Evolutionary conservation across 1,139 yeast species (phyloP).

Genomic region (Hanseniaspora gamundiae): DNA sequence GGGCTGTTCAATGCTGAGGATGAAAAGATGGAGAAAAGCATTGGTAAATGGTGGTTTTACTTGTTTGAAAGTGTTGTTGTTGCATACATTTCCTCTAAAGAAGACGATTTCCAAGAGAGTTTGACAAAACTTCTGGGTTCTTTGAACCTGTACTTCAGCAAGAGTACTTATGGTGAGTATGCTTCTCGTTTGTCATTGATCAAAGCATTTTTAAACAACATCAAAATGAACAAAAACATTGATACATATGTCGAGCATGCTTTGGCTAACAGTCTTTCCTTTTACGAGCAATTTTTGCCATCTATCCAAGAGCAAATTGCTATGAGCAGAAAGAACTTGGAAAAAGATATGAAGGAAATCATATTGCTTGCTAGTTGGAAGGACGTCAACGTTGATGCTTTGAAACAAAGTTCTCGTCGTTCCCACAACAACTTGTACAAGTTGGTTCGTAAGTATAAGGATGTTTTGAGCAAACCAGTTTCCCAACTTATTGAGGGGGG

Average conservation of each 20-base stretch:
- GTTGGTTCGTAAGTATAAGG: conserved; percentile 71
- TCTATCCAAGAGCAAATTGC: conserved; percentile 35
- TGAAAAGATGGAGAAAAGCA: conserved; percentile 31
- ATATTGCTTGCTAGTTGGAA: conserved; percentile 92
- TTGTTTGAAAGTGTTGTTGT: conserved; percentile 58
- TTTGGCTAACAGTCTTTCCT: conserved; percentile 48
- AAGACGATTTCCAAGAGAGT: conserved; percentile 25
- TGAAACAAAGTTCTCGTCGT: conserved; percentile 82
- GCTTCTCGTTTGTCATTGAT: conserved; percentile 43
- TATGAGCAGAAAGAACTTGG: conserved; percentile 40
- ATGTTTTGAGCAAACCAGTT: conserved; percentile 43
- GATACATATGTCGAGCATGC: conserved; percentile 26
- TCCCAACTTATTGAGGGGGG: conserved; percentile 52
- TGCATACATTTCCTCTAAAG: conserved; percentile 18
- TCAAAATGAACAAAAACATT: conserved; percentile 9
- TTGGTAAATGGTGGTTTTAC: conserved; percentile 88
- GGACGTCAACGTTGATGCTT: conserved; percentile 86
- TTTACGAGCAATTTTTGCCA: conserved; percentile 53
- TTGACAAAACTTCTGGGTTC: conserved; percentile 46
- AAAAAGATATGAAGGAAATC: conserved; percentile 73
- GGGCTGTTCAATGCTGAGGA: conserved; percentile 64
- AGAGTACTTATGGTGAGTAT: conserved; percentile 68
- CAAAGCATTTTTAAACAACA: conserved; percentile 35
- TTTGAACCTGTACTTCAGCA: conserved; percentile 62
- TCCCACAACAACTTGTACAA: conserved; percentile 82